A percentile compares a stretch with the other conserved stretches of the same genome.
These are phyloP conservation scores for Syncephalastrum racemosum DNA, from an alignment of 371 early-diverging fungal species.

Conservation along the genomic window DNA sequence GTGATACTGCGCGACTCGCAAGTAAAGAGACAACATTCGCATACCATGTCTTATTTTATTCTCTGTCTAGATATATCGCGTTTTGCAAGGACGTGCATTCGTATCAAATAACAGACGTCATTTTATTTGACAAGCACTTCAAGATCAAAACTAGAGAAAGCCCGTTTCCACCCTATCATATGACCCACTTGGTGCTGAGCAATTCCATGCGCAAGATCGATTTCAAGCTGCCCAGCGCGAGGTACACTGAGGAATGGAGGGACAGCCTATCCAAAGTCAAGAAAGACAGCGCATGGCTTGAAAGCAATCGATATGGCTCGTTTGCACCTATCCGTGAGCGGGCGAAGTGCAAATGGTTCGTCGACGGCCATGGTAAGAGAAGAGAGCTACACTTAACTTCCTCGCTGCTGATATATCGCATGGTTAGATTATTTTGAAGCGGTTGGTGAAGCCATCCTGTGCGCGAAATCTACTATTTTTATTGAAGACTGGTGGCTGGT, in stretches of 20 bases:
- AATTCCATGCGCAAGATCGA: conserved; percentile 62
- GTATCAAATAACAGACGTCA: conserved; percentile 60
- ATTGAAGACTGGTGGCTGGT: conserved; percentile 91
- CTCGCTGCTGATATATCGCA: neutral
- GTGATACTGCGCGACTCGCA: conserved; percentile 71
- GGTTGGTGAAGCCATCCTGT: conserved; percentile 73
- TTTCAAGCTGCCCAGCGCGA: conserved; percentile 57
- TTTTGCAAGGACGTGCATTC: conserved; percentile 53
- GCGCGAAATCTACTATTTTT: conserved; percentile 79
- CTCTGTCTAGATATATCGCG: conserved; percentile 48
- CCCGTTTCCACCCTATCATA: conserved; percentile 34
- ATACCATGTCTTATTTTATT: conserved; percentile 1
- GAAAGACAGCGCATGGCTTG: conserved; percentile 67
- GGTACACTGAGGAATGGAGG: conserved; percentile 54
- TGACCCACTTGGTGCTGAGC: conserved; percentile 41
- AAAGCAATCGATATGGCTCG: conserved; percentile 66
- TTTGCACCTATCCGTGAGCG: conserved; percentile 78
- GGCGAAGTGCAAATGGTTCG: conserved; percentile 72
- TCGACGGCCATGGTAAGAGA: conserved; percentile 67
- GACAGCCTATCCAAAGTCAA: conserved; percentile 53
- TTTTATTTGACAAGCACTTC: conserved; percentile 69
- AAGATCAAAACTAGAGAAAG: conserved; percentile 30
- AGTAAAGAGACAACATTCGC: conserved; percentile 4
- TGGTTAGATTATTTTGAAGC: conserved; percentile 74
- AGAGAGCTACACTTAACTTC: neutral